Evolutionary conservation across 495 filamentous ascomycete genomes (phyloP).

Genomic region (Trichoderma gamsii): DNA sequence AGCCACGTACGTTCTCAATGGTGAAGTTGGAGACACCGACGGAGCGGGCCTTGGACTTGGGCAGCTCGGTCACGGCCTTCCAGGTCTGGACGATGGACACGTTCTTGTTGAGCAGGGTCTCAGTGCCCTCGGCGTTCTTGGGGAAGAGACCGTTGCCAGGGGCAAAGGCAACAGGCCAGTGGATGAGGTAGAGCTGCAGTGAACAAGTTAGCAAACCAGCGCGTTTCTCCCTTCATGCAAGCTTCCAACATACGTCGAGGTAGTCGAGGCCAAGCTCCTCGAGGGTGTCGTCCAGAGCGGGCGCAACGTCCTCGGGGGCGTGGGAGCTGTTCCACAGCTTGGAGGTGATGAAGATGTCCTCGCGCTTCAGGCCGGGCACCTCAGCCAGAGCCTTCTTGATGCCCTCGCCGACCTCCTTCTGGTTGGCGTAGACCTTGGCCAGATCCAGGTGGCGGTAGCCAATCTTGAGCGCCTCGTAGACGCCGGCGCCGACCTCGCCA

Average conservation of each 20-base stretch:
- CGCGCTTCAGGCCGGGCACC: constrained; percentile 30
- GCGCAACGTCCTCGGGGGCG: constrained; percentile 31
- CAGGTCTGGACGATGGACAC: constrained; percentile 49
- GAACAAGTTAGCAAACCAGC: background rate
- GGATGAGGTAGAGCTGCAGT: constrained; percentile 37
- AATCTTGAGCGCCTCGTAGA: constrained; percentile 36
- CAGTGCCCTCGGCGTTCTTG: constrained; percentile 31
- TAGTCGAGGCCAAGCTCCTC: constrained; percentile 39
- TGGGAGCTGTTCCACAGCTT: constrained; percentile 48
- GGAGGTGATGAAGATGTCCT: constrained; percentile 42
- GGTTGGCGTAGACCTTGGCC: constrained; percentile 42
- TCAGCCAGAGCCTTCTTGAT: constrained; percentile 38
- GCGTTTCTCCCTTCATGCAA: constrained; percentile 29
- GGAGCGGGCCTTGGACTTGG: constrained; percentile 45
- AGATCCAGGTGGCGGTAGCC: constrained; percentile 46
- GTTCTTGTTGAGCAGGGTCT: constrained; percentile 38
- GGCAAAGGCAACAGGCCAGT: constrained; percentile 47
- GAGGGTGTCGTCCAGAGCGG: constrained; percentile 38
- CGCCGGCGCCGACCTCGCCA: constrained; percentile 53
- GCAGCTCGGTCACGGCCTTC: constrained; percentile 48
- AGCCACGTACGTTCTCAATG: constrained; percentile 36
- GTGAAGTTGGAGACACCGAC: constrained; percentile 49
- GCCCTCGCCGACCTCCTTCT: constrained; percentile 38
- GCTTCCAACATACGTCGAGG: constrained; percentile 35
- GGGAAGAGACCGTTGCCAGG: constrained; percentile 41